These are phyloP conservation scores for Earliella scabrosa DNA, from an alignment of 1,284 basidiomycete species.

Conservation along the genomic window DNA sequence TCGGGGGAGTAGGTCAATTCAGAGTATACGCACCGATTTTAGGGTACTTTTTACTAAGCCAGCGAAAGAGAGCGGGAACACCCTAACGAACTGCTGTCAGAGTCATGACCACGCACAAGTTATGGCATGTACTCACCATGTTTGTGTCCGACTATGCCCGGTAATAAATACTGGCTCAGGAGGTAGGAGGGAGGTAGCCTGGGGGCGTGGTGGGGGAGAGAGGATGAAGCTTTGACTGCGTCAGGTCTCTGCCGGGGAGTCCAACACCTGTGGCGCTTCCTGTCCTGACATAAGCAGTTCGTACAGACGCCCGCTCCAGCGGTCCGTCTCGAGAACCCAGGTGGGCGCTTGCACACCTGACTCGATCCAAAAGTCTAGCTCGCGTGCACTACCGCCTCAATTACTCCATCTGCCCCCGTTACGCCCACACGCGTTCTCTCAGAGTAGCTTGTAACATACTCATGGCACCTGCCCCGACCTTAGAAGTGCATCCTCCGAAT, in stretches of 20 bases:
- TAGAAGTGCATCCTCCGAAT: conserved; percentile 33
- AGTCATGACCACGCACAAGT: neutral
- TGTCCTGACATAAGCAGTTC: conserved; percentile 13
- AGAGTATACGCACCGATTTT: conserved; percentile 75
- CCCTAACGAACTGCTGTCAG: conserved; percentile 55
- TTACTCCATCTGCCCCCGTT: conserved; percentile 10
- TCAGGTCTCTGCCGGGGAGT: neutral
- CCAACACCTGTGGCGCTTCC: conserved; percentile 5
- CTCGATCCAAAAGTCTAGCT: conserved; percentile 28
- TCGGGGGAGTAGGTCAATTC: neutral
- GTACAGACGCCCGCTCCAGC: neutral
- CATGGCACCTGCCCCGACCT: conserved; percentile 32
- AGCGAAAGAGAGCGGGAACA: conserved; percentile 93
- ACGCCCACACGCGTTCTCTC: too few species aligned
- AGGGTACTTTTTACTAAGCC: conserved; percentile 96
- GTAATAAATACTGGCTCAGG: neutral
- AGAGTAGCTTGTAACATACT: neutral
- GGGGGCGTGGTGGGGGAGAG: conserved; percentile 1
- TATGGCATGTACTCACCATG: conserved; percentile 20
- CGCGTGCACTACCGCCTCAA: conserved; percentile 7
- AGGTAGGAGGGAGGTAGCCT: neutral
- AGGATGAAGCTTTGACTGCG: neutral
- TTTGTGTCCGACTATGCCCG: neutral
- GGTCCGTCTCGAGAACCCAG: conserved; percentile 4
- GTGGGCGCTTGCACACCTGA: conserved; percentile 17